Evolutionary conservation across 495 filamentous ascomycete species (phyloP), one percentile per base, ranked within the genome.

Genomic region (Hyaloscypha bicolor): DNA sequence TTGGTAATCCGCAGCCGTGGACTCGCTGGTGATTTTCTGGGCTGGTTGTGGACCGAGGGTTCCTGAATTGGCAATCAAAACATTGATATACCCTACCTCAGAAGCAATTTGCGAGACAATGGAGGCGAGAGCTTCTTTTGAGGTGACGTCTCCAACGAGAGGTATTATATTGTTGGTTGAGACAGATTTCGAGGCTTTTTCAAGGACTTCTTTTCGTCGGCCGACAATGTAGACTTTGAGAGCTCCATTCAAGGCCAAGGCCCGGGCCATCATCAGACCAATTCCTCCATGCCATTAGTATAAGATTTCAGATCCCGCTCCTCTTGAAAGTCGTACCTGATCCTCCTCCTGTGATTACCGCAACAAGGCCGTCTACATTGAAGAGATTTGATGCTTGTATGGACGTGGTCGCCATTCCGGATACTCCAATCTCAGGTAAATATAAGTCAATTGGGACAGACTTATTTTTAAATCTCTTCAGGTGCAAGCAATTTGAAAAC

Each of bases 11-110:
- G 82, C 76, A 21, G 90, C 77, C 0, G 56, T 61, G 2, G 61
- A 62, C 19, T 25, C 31, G 5, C 66, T 64, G 2, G 73, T 74
- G 12, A 71, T 64, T 16, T 69, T 74, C 59, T 80, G 79, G 11
- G 61, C n/a, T 1, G 55, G 22, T 52, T 65, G 60, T 1, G 88
- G 86, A 11, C 89, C 90, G 25, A 82, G 74, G 30, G 86, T 80
- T 19, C 90, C 90, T 9, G 87, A 84, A 76, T 92, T 93, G 67
- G 87, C 88, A 35, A 91, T 81, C 0, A 92, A 75, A 45, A 92
- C 74, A 72, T 92, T 87, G 39, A 91, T 79, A 66, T 84, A 85
- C 5, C 80, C 85, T 3, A 77, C 78, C 37, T 91, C 87, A 4
- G 78, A 73, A 35, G 82, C 75, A 58, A 91, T 79, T 0, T 81